A percentile compares a stretch with the other conserved stretches of the same genome.
Evolutionary conservation across 345 rosid species (phyloP).

Genomic region (Toxicodendron radicans): DNA sequence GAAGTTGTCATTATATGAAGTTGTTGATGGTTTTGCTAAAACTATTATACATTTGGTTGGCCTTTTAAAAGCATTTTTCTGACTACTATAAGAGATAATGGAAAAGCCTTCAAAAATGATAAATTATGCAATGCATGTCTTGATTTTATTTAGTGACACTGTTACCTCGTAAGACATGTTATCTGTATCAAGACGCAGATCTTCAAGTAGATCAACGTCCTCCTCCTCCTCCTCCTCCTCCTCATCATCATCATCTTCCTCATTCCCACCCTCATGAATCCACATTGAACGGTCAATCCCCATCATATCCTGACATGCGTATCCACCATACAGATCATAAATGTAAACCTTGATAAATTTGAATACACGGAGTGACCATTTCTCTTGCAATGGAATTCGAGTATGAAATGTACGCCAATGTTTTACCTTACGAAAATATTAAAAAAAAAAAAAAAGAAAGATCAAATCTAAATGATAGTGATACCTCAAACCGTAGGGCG

Average conservation of each 20-base stretch:
- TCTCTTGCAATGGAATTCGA: background rate
- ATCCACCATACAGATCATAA: background rate
- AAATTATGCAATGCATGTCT: background rate
- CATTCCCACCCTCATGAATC: background rate
- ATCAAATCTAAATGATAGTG: background rate
- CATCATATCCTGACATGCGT: constrained; percentile 22
- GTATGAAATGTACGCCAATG: too few species aligned
- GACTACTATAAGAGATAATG: background rate
- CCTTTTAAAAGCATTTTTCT: too few species aligned
- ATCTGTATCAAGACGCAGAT: constrained; percentile 33
- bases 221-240: background rate
- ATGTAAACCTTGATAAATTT: background rate
- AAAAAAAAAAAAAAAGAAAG: background rate
- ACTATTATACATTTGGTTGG: too few species aligned
- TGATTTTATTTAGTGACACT: background rate
- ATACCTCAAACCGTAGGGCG: constrained; percentile 22
- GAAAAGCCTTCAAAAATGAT: background rate
- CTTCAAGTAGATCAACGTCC: background rate
- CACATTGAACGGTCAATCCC: constrained; percentile 12
- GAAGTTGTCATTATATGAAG: too few species aligned
- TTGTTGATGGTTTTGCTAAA: too few species aligned
- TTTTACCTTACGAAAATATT: too few species aligned
- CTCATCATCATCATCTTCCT: background rate
- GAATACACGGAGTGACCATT: background rate
- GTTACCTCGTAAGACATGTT: constrained; percentile 41